A percentile compares a stretch with the other conserved stretches of the same genome.
These are phyloP conservation scores for Hypoxylon lienhwacheense DNA, from an alignment of 495 filamentous ascomycete genomes.

Conservation along the genomic window DNA sequence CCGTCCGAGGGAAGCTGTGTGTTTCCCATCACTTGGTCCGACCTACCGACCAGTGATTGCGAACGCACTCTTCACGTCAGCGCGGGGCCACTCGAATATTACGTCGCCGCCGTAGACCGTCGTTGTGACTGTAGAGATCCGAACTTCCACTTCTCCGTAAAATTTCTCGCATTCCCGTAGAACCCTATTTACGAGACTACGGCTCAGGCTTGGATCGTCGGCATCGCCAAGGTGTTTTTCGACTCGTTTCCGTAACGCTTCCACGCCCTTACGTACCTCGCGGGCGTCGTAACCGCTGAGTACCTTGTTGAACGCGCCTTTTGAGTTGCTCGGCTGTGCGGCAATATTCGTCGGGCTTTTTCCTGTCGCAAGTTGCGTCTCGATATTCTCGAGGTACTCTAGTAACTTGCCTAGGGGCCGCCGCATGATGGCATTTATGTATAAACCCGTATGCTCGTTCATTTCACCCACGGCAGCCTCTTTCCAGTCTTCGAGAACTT, in stretches of 20 bases:
- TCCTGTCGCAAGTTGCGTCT: slow-evolving; percentile 62
- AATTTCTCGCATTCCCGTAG: slow-evolving; percentile 76
- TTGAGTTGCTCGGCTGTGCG: slow-evolving; percentile 74
- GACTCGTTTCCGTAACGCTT: slow-evolving; percentile 81
- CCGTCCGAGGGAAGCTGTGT: slow-evolving; percentile 24
- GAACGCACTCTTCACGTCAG: slow-evolving; percentile 57
- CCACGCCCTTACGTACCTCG: slow-evolving; percentile 82
- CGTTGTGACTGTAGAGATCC: slow-evolving; percentile 63
- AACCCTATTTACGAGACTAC: slow-evolving; percentile 73
- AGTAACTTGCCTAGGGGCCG: slow-evolving; percentile 86
- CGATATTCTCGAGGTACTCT: slow-evolving; percentile 84
- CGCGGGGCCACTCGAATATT: slow-evolving; percentile 57
- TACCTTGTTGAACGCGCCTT: slow-evolving; percentile 79
- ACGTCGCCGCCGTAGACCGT: slow-evolving; percentile 60
- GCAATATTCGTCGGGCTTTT: slow-evolving; percentile 57
- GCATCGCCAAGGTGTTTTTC: slow-evolving; percentile 96
- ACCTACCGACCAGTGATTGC: slow-evolving; percentile 44
- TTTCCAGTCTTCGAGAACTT: slow-evolving; percentile 79
- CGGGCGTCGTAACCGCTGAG: slow-evolving; percentile 75
- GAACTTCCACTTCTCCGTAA: slow-evolving; percentile 73
- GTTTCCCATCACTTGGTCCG: slow-evolving; percentile 38
- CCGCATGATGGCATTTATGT: slow-evolving; percentile 83
- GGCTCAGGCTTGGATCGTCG: slow-evolving; percentile 67
- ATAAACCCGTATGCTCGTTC: slow-evolving; percentile 83
- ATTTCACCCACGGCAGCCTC: slow-evolving; percentile 75